Conservation (phyloP, 768 basidiomycete genomes). For the Hemileccinum impolitum region DNA sequence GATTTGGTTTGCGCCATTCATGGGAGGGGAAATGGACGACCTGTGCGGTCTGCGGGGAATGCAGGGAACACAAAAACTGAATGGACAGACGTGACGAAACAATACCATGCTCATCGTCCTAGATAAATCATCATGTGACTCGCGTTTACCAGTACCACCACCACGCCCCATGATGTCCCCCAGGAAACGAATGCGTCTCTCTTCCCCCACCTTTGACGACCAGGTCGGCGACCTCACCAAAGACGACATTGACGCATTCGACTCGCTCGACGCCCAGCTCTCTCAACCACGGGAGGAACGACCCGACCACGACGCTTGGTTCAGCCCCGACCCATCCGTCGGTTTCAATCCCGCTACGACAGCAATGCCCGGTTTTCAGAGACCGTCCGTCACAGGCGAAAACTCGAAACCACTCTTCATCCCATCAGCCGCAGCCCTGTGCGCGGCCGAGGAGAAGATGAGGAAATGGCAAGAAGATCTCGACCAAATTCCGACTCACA, state of each 20-base stretch:
- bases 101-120: too few relatives aligned
- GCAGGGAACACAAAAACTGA: slow-evolving; percentile 25
- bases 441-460: slow-evolving; percentile 52
- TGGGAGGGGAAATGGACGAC: slow-evolving; percentile 28
- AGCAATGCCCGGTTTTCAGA: slow-evolving; percentile 18
- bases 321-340: slow-evolving; percentile 33
- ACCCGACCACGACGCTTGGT: slow-evolving; percentile 48
- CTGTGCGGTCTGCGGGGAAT: slow-evolving; percentile 27
- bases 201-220: slow-evolving; percentile 63
- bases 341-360: slow-evolving; percentile 39
- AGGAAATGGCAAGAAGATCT: slow-evolving; percentile 45
- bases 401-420: slow-evolving; percentile 34
- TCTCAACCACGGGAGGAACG: slow-evolving; percentile 39
- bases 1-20: slow-evolving; percentile 41
- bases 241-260: slow-evolving; percentile 53
- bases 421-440: slow-evolving; percentile 54
- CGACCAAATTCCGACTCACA: slow-evolving; percentile 22
- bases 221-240: slow-evolving; percentile 49
- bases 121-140: slow-evolving; percentile 18
- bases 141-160: not conserved
- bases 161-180: slow-evolving; percentile 33
- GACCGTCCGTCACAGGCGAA: slow-evolving; percentile 5
- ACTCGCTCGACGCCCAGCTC: slow-evolving; percentile 45
- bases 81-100: slow-evolving; percentile 18
- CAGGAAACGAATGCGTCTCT: slow-evolving; percentile 58